These are phyloP conservation scores for Phialophora expanda DNA, from an alignment of 2,329 filamentous ascomycete species.

Conservation along the genomic window DNA sequence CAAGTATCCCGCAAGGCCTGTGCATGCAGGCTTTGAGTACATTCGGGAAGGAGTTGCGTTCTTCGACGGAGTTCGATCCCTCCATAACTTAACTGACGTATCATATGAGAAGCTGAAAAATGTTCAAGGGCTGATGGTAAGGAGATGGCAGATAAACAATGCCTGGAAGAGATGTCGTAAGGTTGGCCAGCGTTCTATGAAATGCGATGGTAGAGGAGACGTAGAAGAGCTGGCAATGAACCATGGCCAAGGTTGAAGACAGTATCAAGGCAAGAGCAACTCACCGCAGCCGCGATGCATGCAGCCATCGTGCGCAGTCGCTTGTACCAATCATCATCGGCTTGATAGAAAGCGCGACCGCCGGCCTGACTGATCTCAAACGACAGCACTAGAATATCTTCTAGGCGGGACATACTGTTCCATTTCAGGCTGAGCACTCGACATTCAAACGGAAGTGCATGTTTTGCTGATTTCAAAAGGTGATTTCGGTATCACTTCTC, in stretches of 20 bases:
- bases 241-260: neutral
- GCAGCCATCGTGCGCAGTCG: neutral
- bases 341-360: neutral
- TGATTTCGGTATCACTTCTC: neutral
- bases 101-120: neutral
- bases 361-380: neutral
- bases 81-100: neutral
- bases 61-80: neutral
- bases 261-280: slow-evolving; percentile 1
- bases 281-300: neutral
- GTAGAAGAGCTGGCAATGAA: neutral
- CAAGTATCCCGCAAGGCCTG: neutral
- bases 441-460: no score
- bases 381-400: neutral
- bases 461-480: no score
- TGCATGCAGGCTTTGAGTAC: neutral
- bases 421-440: neutral
- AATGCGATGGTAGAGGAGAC: neutral
- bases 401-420: neutral
- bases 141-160: neutral
- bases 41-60: neutral
- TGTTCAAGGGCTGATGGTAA: neutral
- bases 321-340: neutral
- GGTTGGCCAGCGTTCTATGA: neutral
- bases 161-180: neutral